phyloP scores from a whole-genome alignment of 2,329 filamentous ascomycete genomes.

The Microcyclospora pomicola region DNA sequence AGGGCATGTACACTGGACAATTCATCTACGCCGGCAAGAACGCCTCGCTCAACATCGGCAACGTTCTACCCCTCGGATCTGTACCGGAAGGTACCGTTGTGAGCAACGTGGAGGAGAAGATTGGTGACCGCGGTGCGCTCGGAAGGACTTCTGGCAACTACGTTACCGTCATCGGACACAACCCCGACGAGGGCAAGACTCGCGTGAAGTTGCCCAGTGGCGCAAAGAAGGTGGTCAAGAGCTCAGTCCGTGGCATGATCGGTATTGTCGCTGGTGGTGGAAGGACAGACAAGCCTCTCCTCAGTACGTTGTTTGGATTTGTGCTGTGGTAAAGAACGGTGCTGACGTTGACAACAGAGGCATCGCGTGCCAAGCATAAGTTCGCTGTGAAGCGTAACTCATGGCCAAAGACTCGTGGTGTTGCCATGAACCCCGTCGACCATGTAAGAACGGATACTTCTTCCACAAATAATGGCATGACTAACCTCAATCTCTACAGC shows the following conservation, averaged over 20 bases:
- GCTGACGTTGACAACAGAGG: slow-evolving; percentile 48
- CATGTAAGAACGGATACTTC: slow-evolving; percentile 44
- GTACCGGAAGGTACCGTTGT: slow-evolving; percentile 99
- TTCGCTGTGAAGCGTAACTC: slow-evolving; percentile 99
- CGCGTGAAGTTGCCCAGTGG: slow-evolving; percentile 98
- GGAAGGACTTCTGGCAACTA: slow-evolving; percentile 99
- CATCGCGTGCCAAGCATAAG: slow-evolving; percentile 99
- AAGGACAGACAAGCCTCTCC: slow-evolving; percentile 97
- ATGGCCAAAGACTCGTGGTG: slow-evolving; percentile 99
- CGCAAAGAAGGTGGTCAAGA: slow-evolving; percentile 97
- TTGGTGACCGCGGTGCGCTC: slow-evolving; percentile 89
- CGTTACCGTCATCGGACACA: slow-evolving; percentile 94
- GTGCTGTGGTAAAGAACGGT: not conserved
- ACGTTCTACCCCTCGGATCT: slow-evolving; percentile 85
- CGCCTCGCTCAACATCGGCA: slow-evolving; percentile 89
- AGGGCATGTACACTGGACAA: slow-evolving; percentile 99
- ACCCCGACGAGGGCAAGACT: slow-evolving; percentile 98
- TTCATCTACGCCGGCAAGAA: slow-evolving; percentile 99
- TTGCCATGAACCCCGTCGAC: slow-evolving; percentile 99
- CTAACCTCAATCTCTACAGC: slow-evolving; percentile 23
- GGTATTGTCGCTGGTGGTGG: slow-evolving; percentile 98
- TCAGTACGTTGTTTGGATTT: slow-evolving; percentile 48
- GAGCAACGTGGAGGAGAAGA: slow-evolving; percentile 98
- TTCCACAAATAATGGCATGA: not conserved
- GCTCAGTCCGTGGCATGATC: slow-evolving; percentile 90